Conservation (phyloP, 1,284 basidiomycete genomes). For the Omphalotus olearius region DNA sequence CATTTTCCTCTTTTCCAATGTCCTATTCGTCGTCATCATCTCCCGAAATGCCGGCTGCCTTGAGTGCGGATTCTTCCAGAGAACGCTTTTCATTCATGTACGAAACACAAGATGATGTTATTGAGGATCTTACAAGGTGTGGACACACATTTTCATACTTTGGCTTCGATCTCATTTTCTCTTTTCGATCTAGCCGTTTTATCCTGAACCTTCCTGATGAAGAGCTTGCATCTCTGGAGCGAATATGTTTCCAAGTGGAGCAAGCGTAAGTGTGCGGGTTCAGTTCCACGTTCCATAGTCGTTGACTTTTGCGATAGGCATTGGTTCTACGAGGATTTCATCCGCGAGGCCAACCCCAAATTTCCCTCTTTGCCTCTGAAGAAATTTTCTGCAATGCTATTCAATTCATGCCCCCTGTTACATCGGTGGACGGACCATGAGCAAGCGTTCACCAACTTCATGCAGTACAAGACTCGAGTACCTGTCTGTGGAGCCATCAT, state of each 20-base stretch:
- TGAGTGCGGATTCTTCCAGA: slow-evolving; percentile 35
- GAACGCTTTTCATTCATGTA: slow-evolving; percentile 57
- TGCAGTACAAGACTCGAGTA: slow-evolving; percentile 96
- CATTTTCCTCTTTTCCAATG: slow-evolving; percentile 32
- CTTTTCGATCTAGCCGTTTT: slow-evolving; percentile 65
- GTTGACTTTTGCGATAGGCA: slow-evolving; percentile 53
- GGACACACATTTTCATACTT: slow-evolving; percentile 9
- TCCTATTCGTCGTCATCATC: slow-evolving; percentile 63
- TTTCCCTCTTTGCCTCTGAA: slow-evolving; percentile 88
- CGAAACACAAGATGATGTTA: slow-evolving; percentile 71
- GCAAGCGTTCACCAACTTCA: slow-evolving; percentile 77
- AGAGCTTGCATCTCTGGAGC: slow-evolving; percentile 87
- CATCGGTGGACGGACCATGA: slow-evolving; percentile 82
- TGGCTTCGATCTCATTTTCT: background rate
- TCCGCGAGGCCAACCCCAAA: slow-evolving; percentile 85
- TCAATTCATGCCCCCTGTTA: slow-evolving; percentile 77
- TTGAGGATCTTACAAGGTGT: slow-evolving; percentile 88
- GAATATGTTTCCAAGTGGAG: slow-evolving; percentile 98
- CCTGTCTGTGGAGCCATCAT: slow-evolving; percentile 99
- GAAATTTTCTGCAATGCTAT: slow-evolving; percentile 92
- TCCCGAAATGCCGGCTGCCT: slow-evolving; percentile 59
- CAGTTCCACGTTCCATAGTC: slow-evolving; percentile 4
- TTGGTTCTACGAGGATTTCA: slow-evolving; percentile 99
- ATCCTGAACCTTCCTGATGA: slow-evolving; percentile 95
- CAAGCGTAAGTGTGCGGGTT: slow-evolving; percentile 74